Conservation (phyloP, 108 stramenopile genomes). For the Cyclostephanos tholiformis region DNA sequence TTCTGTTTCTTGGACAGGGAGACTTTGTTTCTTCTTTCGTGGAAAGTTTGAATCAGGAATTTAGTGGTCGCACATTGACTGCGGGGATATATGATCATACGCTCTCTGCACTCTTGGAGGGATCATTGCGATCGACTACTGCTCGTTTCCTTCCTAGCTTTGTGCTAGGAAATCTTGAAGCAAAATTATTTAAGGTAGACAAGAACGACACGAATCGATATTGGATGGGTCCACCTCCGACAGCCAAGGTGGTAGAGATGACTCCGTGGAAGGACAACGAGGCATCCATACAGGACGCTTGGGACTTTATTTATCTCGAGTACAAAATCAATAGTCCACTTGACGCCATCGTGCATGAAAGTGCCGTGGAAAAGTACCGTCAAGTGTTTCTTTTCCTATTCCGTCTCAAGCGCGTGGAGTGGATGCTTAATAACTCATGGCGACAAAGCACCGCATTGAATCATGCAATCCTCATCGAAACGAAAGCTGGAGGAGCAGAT, state of each 20-base stretch:
- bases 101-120: constrained; percentile 77
- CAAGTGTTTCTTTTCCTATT: constrained; percentile 91
- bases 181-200: constrained; percentile 56
- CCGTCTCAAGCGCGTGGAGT: constrained; percentile 92
- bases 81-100: constrained; percentile 81
- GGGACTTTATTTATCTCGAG: constrained; percentile 93
- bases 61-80: constrained; percentile 51
- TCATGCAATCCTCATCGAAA: constrained; percentile 73
- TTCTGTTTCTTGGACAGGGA: constrained; percentile 95
- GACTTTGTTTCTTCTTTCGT: constrained; percentile 93
- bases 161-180: constrained; percentile 78
- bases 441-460: constrained; percentile 87
- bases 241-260: constrained; percentile 35
- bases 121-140: constrained; percentile 86
- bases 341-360: constrained; percentile 78
- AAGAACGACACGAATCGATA: constrained; percentile 50
- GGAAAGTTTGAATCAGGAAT: constrained; percentile 78
- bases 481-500: constrained; percentile 48
- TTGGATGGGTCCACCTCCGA: constrained; percentile 50
- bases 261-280: constrained; percentile 58
- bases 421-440: constrained; percentile 93
- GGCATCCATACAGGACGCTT: constrained; percentile 65
- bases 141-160: constrained; percentile 77
- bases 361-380: constrained; percentile 77
- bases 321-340: constrained; percentile 91